Evolutionary conservation across 1,139 yeast species (phyloP), one percentile per base, ranked within the genome.

Genomic region (Meyerozyma carpophila): DNA sequence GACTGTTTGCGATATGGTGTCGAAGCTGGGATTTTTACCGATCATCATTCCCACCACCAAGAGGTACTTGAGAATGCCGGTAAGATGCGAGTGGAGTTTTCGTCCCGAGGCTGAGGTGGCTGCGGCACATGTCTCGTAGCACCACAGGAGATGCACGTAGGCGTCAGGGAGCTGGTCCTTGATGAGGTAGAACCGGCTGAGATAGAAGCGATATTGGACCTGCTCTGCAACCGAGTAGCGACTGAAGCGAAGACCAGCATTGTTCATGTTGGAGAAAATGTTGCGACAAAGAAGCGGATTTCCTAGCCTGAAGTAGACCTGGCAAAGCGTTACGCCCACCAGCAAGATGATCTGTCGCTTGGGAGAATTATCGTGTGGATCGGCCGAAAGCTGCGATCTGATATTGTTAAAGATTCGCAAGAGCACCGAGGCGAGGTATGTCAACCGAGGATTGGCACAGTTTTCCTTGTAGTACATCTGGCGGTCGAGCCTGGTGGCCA

Each of bases 251-350:
- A 83, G 63, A 31, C 71, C 66, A 18, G 88, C 77, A 27, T 81
- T 81, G 51, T 80, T 82, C 68, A 86, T 78, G 57, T 85, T 86
- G 36, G 88, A 77, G 59, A 85, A 84, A 39, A 87, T 85, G 55
- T 84, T 85, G 28, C 85, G 79, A 58, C 94, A 85, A 10, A 84
- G 67, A 44, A 82, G 66, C 3, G 91, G 89, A 41, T 81, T 82
- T 39, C 72, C 77, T 34, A 84, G 71, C 43, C 65, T 68, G 59
- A 82, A 83, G 58, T 87, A 87, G 1, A 81, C 66, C 48, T 75
- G 70, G 58, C 93, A 85, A 37, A 86, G 62, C 42, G 72, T 67
- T 24, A 73, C 73, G 4, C 87, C 83, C 10, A 84, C 68, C 49
- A 70, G 75, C 34, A 84, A 56, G 31, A 85, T 67, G 25, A 83